Base-by-base conservation (phyloP, 2,329 filamentous ascomycete genomes). In the Aspergillus terreus region DNA sequence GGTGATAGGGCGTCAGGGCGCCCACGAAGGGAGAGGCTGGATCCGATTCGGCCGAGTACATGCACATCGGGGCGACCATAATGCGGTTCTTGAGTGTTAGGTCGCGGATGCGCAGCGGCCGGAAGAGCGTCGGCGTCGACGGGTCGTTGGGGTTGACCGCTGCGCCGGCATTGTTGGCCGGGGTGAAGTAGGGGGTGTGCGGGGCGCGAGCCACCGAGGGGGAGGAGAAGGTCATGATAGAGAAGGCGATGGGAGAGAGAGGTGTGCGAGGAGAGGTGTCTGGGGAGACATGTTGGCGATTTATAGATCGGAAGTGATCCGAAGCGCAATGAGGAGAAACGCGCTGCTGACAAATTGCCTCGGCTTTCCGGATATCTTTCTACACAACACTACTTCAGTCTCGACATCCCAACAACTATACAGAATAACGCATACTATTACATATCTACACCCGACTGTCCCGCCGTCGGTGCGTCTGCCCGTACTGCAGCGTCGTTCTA, bases 1-100 rank as follows among this genome's bases (percentile, higher is more conserved):
- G 76, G 69, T 95, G 90, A 80, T 84, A 96, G 66, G 88, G 81
- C 2, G 88, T 92, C 49, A 86, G 73, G 68, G 92, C 86, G 15
- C 92, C 85, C 58, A 62, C 51, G 9, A 47, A 49, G 4, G 65
- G 61, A 4, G 65, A 67, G 7, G 49, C 38, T 1, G 59, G 62
- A 41, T 68, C 53, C 3, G 86, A 77, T 36, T 84, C 67, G 6
- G 83, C 78, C 2, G 79, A 83, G 67, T 87, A 87, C 65, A 85
- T 84, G 69, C 84, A 87, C 33, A 86, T 73, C 0, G 84, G 84
- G 3, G 81, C 78, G 11, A 78, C 75, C 54, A 83, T 78, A 54
- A 87, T 82, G 57, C 85, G 82, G 67, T 87, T 87, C 58, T 83
- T 83, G 5, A 87, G 70, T 0, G 77, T 81, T 21, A 83, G 58